Conservation (phyloP, 306 rosid species). For the Cucurbita pepo region DNA sequence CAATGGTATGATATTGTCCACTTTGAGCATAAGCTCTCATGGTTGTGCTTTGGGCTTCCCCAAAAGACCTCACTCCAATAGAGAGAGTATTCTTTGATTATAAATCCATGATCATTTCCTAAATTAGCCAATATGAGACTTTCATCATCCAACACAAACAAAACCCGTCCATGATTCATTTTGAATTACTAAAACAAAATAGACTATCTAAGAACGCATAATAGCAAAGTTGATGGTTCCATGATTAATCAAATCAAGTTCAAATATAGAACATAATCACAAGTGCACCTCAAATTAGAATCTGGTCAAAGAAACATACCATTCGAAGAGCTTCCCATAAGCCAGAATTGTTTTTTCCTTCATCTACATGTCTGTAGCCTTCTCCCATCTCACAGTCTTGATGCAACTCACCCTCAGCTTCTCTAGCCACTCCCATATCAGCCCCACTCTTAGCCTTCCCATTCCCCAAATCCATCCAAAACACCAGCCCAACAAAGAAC, state of each 20-base stretch:
- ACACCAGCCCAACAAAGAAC: conserved; percentile 76
- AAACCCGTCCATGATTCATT: not conserved
- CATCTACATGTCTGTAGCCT: conserved; percentile 6
- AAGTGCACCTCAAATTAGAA: not conserved
- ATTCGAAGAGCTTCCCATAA: conserved; percentile 20
- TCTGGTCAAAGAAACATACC: conserved; percentile 26
- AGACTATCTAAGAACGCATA: not conserved
- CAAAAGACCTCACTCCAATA: too few species aligned
- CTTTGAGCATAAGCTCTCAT: too few species aligned
- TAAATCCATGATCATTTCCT: too few species aligned
- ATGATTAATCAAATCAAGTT: not conserved
- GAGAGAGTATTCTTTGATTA: too few species aligned
- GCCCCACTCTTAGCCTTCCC: conserved; percentile 13
- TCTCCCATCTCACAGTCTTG: conserved; percentile 15
- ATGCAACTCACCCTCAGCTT: conserved; percentile 20
- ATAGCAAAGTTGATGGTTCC: not conserved
- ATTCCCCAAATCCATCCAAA: conserved; percentile 61
- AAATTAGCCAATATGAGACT: too few species aligned
- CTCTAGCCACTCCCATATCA: conserved; percentile 16
- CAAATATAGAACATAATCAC: not conserved
- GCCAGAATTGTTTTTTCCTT: conserved; percentile 22
- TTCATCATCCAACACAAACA: not conserved
- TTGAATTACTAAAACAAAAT: not conserved
- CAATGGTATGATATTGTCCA: too few species aligned
- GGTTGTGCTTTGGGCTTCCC: too few species aligned